Conservation (phyloP, 1,284 basidiomycete species). For the Ustilago crameri region DNA sequence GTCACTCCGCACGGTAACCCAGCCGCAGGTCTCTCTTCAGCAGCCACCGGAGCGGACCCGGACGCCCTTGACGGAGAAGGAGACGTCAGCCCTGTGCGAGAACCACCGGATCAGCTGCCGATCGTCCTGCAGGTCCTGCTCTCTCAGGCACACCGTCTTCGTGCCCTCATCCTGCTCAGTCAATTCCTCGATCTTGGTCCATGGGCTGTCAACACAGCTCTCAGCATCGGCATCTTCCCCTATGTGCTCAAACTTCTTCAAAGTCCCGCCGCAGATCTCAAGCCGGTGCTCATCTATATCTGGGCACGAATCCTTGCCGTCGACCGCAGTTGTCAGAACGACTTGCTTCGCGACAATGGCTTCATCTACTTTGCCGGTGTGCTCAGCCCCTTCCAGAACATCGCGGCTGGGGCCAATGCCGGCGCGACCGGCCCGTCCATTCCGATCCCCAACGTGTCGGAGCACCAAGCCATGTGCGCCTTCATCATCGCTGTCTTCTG, state of each 20-base stretch:
- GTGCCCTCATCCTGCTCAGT: slow-evolving; percentile 93
- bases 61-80: slow-evolving; percentile 69
- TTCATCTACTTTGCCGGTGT: slow-evolving; percentile 67
- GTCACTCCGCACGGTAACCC: slow-evolving; percentile 49
- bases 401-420: slow-evolving; percentile 24
- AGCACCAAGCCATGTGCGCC: slow-evolving; percentile 98
- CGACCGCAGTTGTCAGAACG: slow-evolving; percentile 89
- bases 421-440: slow-evolving; percentile 68
- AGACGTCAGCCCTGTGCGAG: slow-evolving; percentile 73
- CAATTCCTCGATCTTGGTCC: slow-evolving; percentile 98
- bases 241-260: slow-evolving; percentile 97
- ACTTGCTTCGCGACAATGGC: slow-evolving; percentile 79
- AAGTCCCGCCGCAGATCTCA: slow-evolving; percentile 91
- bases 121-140: slow-evolving; percentile 96
- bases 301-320: slow-evolving; percentile 98
- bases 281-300: slow-evolving; percentile 98
- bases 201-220: slow-evolving; percentile 95
- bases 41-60: slow-evolving; percentile 33
- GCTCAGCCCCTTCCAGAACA: slow-evolving; percentile 58
- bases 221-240: slow-evolving; percentile 98
- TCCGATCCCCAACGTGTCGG: slow-evolving; percentile 86
- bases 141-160: slow-evolving; percentile 93
- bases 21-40: slow-evolving; percentile 40
- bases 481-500: slow-evolving; percentile 94
- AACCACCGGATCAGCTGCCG: slow-evolving; percentile 94